phyloP scores from a whole-genome alignment of 768 basidiomycete genomes.

The Hericium alpestre region DNA sequence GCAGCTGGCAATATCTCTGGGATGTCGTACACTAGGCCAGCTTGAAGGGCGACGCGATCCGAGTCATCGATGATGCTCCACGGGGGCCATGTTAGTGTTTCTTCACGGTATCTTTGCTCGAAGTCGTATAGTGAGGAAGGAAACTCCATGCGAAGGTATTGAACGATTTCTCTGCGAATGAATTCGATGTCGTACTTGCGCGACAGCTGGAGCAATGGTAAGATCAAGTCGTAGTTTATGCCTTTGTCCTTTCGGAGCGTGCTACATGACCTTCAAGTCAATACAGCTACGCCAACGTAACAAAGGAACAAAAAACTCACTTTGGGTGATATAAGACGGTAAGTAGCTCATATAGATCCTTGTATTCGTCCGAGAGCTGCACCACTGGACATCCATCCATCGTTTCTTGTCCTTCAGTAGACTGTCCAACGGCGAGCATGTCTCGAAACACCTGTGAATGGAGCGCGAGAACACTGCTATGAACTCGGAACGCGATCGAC shows the following conservation, averaged over 20 bases:
- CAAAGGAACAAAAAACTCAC: background rate
- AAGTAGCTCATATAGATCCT: background rate
- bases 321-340: background rate
- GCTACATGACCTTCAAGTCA: no score
- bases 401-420: background rate
- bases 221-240: no score
- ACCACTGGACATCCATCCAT: background rate
- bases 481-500: background rate
- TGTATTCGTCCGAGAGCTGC: background rate
- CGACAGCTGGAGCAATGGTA: background rate
- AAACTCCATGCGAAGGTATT: background rate
- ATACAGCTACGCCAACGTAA: no score
- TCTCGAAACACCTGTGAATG: constrained; percentile 3
- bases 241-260: no score
- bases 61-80: background rate
- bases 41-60: background rate
- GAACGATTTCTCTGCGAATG: background rate
- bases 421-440: background rate
- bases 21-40: background rate
- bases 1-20: background rate
- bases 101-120: no score
- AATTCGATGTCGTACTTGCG: background rate
- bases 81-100: no score
- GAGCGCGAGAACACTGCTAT: constrained; percentile 1
- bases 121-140: background rate